A percentile compares a stretch with the other conserved stretches of the same genome.
phyloP scores from a whole-genome alignment of 805 yeast species.

The Kazachstania bromeliacearum region DNA sequence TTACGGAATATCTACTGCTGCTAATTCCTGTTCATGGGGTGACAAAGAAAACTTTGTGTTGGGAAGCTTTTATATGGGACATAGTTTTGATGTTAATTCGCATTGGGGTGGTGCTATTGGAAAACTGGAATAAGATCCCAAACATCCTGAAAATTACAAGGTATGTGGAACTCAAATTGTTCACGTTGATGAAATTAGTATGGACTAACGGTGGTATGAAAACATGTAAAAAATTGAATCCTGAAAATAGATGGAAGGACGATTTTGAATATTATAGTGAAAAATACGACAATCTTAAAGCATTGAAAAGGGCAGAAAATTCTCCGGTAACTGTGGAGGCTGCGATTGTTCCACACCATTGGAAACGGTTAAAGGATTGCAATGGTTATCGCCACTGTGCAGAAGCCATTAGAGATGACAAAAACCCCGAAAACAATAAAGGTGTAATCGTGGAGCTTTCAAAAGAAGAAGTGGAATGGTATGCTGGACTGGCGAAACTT shows the following conservation, averaged over 20 bases:
- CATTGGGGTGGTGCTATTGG: constrained; percentile 32
- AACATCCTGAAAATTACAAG: constrained; percentile 5
- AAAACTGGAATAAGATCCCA: constrained; percentile 15
- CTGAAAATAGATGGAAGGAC: constrained; percentile 30
- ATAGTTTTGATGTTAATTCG: constrained; percentile 31
- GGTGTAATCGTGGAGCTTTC: no score
- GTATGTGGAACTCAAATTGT: constrained; percentile 29
- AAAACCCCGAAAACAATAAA: no score
- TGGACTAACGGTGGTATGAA: constrained; percentile 72
- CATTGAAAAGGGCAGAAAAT: constrained; percentile 13
- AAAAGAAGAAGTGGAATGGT: no score
- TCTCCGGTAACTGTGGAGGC: constrained; percentile 21
- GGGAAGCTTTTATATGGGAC: constrained; percentile 40
- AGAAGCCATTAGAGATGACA: no score
- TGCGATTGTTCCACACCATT: constrained; percentile 19
- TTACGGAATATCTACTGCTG: constrained; percentile 21
- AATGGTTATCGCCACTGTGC: no score
- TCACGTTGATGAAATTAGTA: constrained; percentile 27
- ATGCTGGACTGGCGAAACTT: no score
- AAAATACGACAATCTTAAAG: constrained; percentile 13
- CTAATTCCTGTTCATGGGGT: constrained; percentile 44
- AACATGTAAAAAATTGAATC: constrained; percentile 39
- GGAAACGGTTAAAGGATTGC: no score
- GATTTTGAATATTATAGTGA: constrained; percentile 18
- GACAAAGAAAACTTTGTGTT: constrained; percentile 75